phyloP scores from a whole-genome alignment of 2,329 filamentous ascomycete species.

The Pseudopithomyces chartarum region DNA sequence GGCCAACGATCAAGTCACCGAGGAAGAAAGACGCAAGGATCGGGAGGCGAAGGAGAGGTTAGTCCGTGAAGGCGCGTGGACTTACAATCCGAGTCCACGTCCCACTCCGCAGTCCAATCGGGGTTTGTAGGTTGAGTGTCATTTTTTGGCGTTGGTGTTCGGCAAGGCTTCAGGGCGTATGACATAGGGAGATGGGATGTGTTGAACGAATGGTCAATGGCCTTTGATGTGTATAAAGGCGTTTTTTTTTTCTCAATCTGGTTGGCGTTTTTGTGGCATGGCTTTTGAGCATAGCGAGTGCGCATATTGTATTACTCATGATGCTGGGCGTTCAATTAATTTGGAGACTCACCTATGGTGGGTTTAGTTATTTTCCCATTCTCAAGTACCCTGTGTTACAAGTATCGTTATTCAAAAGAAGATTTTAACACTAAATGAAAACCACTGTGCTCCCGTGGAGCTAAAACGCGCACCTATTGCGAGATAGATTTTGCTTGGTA shows the following conservation, averaged over 20 bases:
- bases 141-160: neutral
- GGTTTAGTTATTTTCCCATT: neutral
- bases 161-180: neutral
- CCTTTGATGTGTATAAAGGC: slow-evolving; percentile 1
- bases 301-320: slow-evolving; percentile 1
- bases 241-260: neutral
- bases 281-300: slow-evolving; percentile 3
- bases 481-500: too few species aligned
- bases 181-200: slow-evolving; percentile 3
- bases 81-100: slow-evolving; percentile 41
- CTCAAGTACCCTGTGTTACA: neutral
- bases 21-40: slow-evolving; percentile 84
- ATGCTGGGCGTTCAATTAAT: neutral
- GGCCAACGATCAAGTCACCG: slow-evolving; percentile 82
- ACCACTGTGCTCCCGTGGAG: too few species aligned
- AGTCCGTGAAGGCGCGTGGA: slow-evolving; percentile 82
- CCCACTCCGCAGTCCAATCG: slow-evolving; percentile 21
- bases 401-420: neutral
- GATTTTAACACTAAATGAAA: neutral
- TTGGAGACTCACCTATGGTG: neutral
- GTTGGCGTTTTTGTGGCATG: neutral
- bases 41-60: slow-evolving; percentile 78
- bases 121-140: slow-evolving; percentile 9
- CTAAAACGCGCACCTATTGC: too few species aligned
- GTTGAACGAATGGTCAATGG: neutral